phyloP scores from a whole-genome alignment of 1,284 basidiomycete genomes.

The Austroboletus novae-zelandiae region DNA sequence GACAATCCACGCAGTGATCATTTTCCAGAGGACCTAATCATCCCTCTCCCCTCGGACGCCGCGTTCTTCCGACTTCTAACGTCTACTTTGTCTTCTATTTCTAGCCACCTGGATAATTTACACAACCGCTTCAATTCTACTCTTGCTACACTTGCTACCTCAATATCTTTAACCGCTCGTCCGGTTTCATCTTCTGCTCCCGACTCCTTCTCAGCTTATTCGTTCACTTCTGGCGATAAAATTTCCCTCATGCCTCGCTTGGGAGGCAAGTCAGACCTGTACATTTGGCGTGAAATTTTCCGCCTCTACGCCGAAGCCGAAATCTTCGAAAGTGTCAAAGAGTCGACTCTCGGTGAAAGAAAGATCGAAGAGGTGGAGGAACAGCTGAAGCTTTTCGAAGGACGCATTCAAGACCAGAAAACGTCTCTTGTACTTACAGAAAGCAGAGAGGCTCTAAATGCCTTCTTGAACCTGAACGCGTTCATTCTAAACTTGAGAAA shows the following conservation, averaged over 20 bases:
- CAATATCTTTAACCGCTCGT: slow-evolving; percentile 60
- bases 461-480: slow-evolving; percentile 80
- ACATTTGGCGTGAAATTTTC: slow-evolving; percentile 91
- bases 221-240: slow-evolving; percentile 41
- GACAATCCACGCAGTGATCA: slow-evolving; percentile 13
- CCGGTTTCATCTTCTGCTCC: slow-evolving; percentile 49
- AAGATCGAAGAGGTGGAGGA: slow-evolving; percentile 72
- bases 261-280: slow-evolving; percentile 65
- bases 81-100: slow-evolving; percentile 68
- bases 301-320: slow-evolving; percentile 84
- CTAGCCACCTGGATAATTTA: slow-evolving; percentile 61
- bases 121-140: slow-evolving; percentile 63
- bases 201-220: slow-evolving; percentile 45
- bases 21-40: slow-evolving; percentile 58
- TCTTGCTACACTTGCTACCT: slow-evolving; percentile 57
- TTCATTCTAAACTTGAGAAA: slow-evolving; percentile 86
- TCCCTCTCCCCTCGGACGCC: slow-evolving; percentile 80
- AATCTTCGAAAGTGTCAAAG: slow-evolving; percentile 82
- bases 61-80: slow-evolving; percentile 82
- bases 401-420: slow-evolving; percentile 56
- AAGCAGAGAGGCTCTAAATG: slow-evolving; percentile 68
- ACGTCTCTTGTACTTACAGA: slow-evolving; percentile 61
- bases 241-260: slow-evolving; percentile 30
- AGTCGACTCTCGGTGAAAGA: slow-evolving; percentile 73
- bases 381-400: slow-evolving; percentile 69